Base-by-base conservation (phyloP, 2,329 filamentous ascomycete genomes). In the Aspergillus calidoustus region DNA sequence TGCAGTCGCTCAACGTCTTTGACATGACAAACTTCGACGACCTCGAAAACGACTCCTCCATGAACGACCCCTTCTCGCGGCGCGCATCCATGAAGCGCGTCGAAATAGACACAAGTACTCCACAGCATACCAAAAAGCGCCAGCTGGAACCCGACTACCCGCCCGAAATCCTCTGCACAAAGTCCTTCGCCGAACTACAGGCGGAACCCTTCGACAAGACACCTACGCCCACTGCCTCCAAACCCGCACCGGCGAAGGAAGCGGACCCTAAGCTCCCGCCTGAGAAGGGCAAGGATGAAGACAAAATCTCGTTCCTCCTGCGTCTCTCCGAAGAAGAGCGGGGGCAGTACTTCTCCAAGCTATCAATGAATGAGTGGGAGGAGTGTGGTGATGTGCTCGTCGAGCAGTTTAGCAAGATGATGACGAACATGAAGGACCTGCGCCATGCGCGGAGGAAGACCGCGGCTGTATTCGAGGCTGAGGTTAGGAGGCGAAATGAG, bases 341-440 rank as follows among this genome's bases (percentile, higher is more conserved):
- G 62, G 71, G 72, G 3, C 66, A 73, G 0, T 86, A 87, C 71
- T 82, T 89, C 64, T 74, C 77, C 1, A 80, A 79, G 9, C 76
- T 89, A 46, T 74, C 77, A 0, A 79, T 87, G 17, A 72, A 79
- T 3, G 81, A 88, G 64, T 88, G 87, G 84, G 87, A 89, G 73
- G 81, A 86, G 50, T 84, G 85, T 23, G 87, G 87, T 3, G 84
- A 87, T 60, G 85, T 86, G 80, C 82, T 89, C 50, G 77, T 88
- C 1, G 81, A 83, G 1, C 79, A 81, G 54, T 87, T 89, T 67
- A 77, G 77, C 52, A 73, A 78, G 4, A 74, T 87, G 46, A 71
- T 88, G 43, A 72, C 74, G 19, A 80, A 81, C 52, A 81, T 86
- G 67, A 86, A 82, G 67, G 75, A 80, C 1, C 78, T 82, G 30